Percentiles rank a stretch among this genome's conserved stretches.
phyloP scores from a whole-genome alignment of 768 basidiomycete genomes.

The Lentinula sp. region DNA sequence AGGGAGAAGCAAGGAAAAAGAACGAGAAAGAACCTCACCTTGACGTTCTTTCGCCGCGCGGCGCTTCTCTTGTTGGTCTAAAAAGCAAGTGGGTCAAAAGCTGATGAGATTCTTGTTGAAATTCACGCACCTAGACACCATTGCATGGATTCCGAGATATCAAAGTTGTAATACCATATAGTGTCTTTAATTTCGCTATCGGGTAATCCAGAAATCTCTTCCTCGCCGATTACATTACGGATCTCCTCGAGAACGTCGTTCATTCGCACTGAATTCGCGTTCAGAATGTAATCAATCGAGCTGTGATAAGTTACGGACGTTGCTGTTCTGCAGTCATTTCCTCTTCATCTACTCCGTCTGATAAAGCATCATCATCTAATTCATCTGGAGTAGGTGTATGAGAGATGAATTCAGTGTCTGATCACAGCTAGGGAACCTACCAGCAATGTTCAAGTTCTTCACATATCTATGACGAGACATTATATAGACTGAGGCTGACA shows the following conservation, averaged over 20 bases:
- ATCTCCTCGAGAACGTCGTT: slow-evolving; percentile 66
- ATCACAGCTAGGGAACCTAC: slow-evolving; percentile 25
- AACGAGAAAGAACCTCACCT: slow-evolving; percentile 58
- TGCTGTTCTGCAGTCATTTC: slow-evolving; percentile 80
- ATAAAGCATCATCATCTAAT: slow-evolving; percentile 75
- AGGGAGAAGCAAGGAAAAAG: slow-evolving; percentile 22
- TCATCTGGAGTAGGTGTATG: slow-evolving; percentile 48
- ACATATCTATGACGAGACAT: slow-evolving; percentile 95
- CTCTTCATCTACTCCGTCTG: slow-evolving; percentile 65
- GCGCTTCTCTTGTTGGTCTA: slow-evolving; percentile 68
- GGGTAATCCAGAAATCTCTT: slow-evolving; percentile 58
- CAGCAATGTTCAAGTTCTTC: slow-evolving; percentile 77
- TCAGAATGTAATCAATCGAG: background rate
- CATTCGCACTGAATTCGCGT: slow-evolving; percentile 46
- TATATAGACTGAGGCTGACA: slow-evolving; percentile 5
- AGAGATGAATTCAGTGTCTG: background rate
- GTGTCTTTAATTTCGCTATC: slow-evolving; percentile 72
- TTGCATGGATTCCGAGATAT: slow-evolving; percentile 68
- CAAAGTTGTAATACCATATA: slow-evolving; percentile 87
- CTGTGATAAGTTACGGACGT: slow-evolving; percentile 37
- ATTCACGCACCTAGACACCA: slow-evolving; percentile 58
- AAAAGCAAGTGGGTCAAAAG: slow-evolving; percentile 4
- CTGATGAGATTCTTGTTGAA: slow-evolving; percentile 1
- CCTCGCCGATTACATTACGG: slow-evolving; percentile 59
- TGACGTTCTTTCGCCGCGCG: slow-evolving; percentile 65